These are phyloP conservation scores for Penicillium sp. DNA, from an alignment of 2,329 filamentous ascomycete species.

Conservation along the genomic window DNA sequence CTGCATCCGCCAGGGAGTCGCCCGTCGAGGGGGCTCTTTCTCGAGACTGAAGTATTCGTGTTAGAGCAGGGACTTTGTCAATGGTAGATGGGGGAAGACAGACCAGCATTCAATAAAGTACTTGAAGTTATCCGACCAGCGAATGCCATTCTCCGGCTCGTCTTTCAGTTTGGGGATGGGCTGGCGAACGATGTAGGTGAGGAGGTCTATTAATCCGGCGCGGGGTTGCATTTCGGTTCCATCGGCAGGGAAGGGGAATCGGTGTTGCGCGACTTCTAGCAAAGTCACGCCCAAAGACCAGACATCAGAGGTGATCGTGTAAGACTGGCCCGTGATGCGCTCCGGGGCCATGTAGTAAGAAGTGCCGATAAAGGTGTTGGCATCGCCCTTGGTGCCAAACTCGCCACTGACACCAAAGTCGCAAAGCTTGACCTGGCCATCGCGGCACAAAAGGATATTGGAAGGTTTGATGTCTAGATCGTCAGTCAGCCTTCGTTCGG, in stretches of 20 bases:
- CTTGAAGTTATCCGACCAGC: conserved; percentile 97
- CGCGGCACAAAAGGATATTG: conserved; percentile 89
- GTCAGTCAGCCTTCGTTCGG: conserved; percentile 13
- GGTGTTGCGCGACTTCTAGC: conserved; percentile 97
- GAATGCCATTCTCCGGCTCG: conserved; percentile 81
- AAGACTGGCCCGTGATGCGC: conserved; percentile 93
- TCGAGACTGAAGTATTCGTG: conserved; percentile 64
- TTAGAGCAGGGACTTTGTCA: conserved; percentile 13
- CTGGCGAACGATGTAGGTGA: conserved; percentile 97
- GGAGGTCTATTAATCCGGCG: conserved; percentile 86
- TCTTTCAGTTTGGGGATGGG: conserved; percentile 94
- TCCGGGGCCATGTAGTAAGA: conserved; percentile 99
- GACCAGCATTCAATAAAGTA: conserved; percentile 99
- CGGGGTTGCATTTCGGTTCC: conserved; percentile 92
- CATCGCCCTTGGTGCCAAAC: conserved; percentile 97
- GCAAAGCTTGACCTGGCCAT: conserved; percentile 93
- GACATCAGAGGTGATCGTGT: conserved; percentile 97
- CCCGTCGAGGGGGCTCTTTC: conserved; percentile 81
- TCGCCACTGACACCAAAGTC: conserved; percentile 98
- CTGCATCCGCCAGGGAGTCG: conserved; percentile 96
- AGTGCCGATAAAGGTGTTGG: conserved; percentile 97
- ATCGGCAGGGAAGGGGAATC: conserved; percentile 96
- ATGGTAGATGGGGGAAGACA: conserved; percentile 8
- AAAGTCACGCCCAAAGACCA: conserved; percentile 97
- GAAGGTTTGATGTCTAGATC: conserved; percentile 85